Evolutionary conservation across 2,329 filamentous ascomycete genomes (phyloP), one percentile per base, ranked within the genome.

Genomic region (Colletotrichum sidae): DNA sequence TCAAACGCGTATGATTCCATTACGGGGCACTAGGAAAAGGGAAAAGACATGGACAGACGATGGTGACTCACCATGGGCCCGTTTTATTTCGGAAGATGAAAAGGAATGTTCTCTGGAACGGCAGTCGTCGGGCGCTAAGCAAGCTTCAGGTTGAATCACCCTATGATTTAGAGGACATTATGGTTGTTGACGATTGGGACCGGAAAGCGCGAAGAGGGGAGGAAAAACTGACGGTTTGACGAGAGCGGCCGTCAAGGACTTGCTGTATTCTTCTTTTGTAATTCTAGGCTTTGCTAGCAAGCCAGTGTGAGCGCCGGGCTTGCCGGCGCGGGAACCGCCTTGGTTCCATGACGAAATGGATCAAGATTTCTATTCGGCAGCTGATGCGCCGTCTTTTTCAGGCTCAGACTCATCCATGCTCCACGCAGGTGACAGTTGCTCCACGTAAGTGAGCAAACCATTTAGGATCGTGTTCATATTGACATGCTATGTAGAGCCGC

Each of bases 201-300:
- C 46, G 49, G 56, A 55, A 46, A 62, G 15, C 13, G 47, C 47
- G 63, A 49, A 41, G 60, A 66, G 49, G 50, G 44, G 52, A 50
- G 46, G 37, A 15, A 33, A 38, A 25, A 39, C 45, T 53, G 25
- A 25, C 25, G 3, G 25, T 39, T 52, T 54, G 47, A 56, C 61
- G 52, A 10, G 46, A 38, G 33, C 15, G 57, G 51, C 25, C 25
- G 25, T 25, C 25, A 25, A 25, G 25, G 25, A 5, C 25, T 25
- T 3, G 25, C 51, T 52, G 41, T 61, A 55, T 51, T 54, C 47
- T 59, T 46, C 52, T 59, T 64, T 17, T 66, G 63, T 66, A 66
- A 58, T 58, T 64, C 25, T 66, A 66, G 53, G 52, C 59, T 63
- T 25, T 45, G 47, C 13, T 49, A 33, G 38, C 39, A 60, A 38